phyloP scores from a whole-genome alignment of 345 rosid species.

The Moricandia moricandioides region DNA sequence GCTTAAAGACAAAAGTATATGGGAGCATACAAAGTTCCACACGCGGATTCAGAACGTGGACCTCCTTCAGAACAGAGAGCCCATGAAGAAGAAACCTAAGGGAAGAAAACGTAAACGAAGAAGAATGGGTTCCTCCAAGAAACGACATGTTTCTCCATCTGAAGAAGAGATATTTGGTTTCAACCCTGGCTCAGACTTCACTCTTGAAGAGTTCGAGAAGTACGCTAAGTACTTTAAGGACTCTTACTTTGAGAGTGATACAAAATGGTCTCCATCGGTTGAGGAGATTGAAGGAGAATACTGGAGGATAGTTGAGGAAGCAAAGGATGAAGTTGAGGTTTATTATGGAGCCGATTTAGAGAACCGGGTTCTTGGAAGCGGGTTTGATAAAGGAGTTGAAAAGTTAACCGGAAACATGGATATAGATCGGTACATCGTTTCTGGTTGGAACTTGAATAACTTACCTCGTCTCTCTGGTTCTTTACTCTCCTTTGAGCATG shows the following conservation, averaged over 20 bases:
- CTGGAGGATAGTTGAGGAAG: slow-evolving; percentile 83
- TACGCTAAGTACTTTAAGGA: slow-evolving; percentile 59
- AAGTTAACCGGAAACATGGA: slow-evolving; percentile 31
- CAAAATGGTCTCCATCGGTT: slow-evolving; percentile 46
- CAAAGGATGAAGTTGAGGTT: slow-evolving; percentile 77
- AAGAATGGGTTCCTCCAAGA: slow-evolving; percentile 42
- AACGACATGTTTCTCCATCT: slow-evolving; percentile 32
- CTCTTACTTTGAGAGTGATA: slow-evolving; percentile 50
- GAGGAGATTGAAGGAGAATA: slow-evolving; percentile 82
- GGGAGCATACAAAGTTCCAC: slow-evolving; percentile 67
- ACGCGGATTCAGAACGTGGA: slow-evolving; percentile 75
- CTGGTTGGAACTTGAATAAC: slow-evolving; percentile 90
- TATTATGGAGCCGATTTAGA: slow-evolving; percentile 90
- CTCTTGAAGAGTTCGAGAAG: slow-evolving; percentile 64
- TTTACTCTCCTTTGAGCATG: slow-evolving; percentile 65
- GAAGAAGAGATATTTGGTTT: slow-evolving; percentile 77
- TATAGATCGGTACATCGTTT: slow-evolving; percentile 46
- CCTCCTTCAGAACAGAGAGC: slow-evolving; percentile 78
- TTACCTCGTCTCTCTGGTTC: slow-evolving; percentile 80
- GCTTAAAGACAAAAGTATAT: slow-evolving; percentile 53
- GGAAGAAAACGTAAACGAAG: slow-evolving; percentile 61
- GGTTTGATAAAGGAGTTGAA: slow-evolving; percentile 51
- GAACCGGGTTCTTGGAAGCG: slow-evolving; percentile 73
- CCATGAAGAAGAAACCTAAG: slow-evolving; percentile 58
- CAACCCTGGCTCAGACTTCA: slow-evolving; percentile 67